A percentile compares a stretch with the other conserved stretches of the same genome.
These are phyloP conservation scores for Poa annua DNA, from an alignment of 176 grass and related monocot species.

Conservation along the genomic window DNA sequence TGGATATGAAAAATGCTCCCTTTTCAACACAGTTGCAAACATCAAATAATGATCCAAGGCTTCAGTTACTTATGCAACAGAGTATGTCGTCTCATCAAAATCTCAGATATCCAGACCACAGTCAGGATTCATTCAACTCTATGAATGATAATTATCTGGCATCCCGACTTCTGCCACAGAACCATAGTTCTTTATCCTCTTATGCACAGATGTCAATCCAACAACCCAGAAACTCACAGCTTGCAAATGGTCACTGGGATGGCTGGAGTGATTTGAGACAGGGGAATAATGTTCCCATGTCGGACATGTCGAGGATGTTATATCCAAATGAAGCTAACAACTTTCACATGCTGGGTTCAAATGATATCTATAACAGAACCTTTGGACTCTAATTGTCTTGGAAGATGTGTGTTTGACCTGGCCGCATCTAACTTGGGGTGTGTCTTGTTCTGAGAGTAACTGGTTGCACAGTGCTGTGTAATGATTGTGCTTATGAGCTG, in stretches of 20 bases:
- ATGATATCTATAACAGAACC: conserved; percentile 75
- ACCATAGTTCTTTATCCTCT: conserved; percentile 55
- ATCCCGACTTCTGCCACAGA: conserved; percentile 63
- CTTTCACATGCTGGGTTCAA: conserved; percentile 63
- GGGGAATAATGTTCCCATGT: conserved; percentile 53
- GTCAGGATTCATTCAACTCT: conserved; percentile 56
- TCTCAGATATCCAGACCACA: conserved; percentile 54
- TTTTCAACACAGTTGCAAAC: conserved; percentile 56
- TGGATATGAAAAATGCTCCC: conserved; percentile 51
- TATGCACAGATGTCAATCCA: conserved; percentile 52
- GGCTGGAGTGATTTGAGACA: conserved; percentile 72
- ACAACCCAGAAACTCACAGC: conserved; percentile 62
- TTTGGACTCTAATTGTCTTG: conserved; percentile 69
- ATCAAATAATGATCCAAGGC: conserved; percentile 70
- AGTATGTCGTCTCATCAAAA: conserved; percentile 70
- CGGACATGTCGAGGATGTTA: conserved; percentile 59
- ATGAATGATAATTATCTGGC: conserved; percentile 72
- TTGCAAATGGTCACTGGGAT: conserved; percentile 71
- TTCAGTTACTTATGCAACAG: conserved; percentile 77
- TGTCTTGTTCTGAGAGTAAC: conserved; percentile 40
- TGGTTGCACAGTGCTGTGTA: conserved; percentile 30
- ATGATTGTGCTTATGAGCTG: conserved; percentile 39
- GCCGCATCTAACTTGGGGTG: neutral
- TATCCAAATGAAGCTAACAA: conserved; percentile 64
- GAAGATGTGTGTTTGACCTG: conserved; percentile 40